These are phyloP conservation scores for Avena sativa DNA, from an alignment of 176 grass and related monocot genomes.

Conservation along the genomic window DNA sequence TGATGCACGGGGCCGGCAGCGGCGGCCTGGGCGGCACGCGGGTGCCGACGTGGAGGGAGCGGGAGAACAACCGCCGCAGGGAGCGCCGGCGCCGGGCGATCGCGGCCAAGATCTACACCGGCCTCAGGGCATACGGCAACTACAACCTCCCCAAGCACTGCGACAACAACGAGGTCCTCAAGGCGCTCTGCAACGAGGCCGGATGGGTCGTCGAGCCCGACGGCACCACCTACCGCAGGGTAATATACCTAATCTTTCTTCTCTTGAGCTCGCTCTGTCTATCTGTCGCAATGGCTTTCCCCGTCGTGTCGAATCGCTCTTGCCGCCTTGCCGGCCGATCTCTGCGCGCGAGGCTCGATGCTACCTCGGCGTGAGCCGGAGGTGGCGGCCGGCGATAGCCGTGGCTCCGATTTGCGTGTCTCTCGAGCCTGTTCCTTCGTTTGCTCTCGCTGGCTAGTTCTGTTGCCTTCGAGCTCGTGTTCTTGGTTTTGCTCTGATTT, in stretches of 20 bases:
- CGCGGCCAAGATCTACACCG: slow-evolving; percentile 94
- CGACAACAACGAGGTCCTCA: slow-evolving; percentile 99
- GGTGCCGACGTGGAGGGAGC: slow-evolving; percentile 96
- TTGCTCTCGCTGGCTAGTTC: neutral
- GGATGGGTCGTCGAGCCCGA: slow-evolving; percentile 92
- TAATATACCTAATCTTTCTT: neutral
- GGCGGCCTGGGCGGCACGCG: slow-evolving; percentile 63
- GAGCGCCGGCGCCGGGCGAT: slow-evolving; percentile 90
- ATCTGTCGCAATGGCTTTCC: neutral
- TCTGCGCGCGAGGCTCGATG: neutral
- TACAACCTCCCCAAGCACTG: slow-evolving; percentile 99
- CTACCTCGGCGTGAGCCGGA: neutral
- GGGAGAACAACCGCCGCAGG: slow-evolving; percentile 94
- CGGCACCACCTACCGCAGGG: slow-evolving; percentile 97
- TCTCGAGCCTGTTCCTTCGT: neutral
- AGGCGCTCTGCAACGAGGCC: slow-evolving; percentile 98
- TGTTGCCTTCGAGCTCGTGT: neutral
- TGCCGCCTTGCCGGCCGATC: neutral
- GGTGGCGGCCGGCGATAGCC: neutral
- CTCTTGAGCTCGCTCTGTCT: neutral
- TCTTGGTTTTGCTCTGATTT: slow-evolving; percentile 3
- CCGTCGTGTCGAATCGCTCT: neutral
- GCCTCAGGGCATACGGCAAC: slow-evolving; percentile 86
- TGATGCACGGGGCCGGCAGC: slow-evolving; percentile 46
- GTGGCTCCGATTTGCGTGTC: slow-evolving; percentile 19